Percentiles rank a stretch among this genome's conserved stretches.
These are phyloP conservation scores for Meira nashicola DNA, from an alignment of 1,284 basidiomycete genomes.

Conservation along the genomic window DNA sequence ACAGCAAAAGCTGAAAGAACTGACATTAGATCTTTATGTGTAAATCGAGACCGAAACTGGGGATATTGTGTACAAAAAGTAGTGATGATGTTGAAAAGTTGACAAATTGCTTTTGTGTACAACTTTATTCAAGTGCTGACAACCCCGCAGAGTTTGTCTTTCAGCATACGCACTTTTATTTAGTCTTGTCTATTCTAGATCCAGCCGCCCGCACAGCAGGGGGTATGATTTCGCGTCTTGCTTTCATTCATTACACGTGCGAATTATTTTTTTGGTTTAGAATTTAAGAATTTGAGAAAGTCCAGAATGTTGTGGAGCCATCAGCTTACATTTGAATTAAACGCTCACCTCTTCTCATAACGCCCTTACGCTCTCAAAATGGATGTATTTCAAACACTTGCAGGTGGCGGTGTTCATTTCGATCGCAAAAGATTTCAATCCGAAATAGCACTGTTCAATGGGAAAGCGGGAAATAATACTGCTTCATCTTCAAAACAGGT, in stretches of 20 bases:
- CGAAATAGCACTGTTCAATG: constrained; percentile 67
- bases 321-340: not conserved
- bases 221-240: too few relatives aligned
- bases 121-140: too few relatives aligned
- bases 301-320: too few relatives aligned
- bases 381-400: constrained; percentile 51
- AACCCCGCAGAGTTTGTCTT: not conserved
- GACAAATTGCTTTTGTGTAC: too few relatives aligned
- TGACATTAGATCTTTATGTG: constrained; percentile 17
- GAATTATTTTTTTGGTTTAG: not conserved
- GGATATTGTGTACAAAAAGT: not conserved
- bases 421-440: constrained; percentile 70
- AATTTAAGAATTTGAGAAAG: too few relatives aligned
- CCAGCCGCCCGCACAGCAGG: too few relatives aligned
- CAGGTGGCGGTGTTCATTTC: constrained; percentile 57
- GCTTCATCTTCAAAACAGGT: not conserved
- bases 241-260: not conserved
- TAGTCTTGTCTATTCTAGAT: too few relatives aligned
- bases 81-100: not conserved
- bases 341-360: not conserved
- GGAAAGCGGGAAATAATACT: constrained; percentile 7
- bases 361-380: constrained; percentile 19
- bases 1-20: constrained; percentile 23
- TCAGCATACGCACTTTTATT: not conserved
- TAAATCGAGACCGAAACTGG: not conserved